A percentile compares a stretch with the other conserved stretches of the same genome.
phyloP scores from a whole-genome alignment of 2,329 filamentous ascomycete genomes.

The Colletotrichum sp. region DNA sequence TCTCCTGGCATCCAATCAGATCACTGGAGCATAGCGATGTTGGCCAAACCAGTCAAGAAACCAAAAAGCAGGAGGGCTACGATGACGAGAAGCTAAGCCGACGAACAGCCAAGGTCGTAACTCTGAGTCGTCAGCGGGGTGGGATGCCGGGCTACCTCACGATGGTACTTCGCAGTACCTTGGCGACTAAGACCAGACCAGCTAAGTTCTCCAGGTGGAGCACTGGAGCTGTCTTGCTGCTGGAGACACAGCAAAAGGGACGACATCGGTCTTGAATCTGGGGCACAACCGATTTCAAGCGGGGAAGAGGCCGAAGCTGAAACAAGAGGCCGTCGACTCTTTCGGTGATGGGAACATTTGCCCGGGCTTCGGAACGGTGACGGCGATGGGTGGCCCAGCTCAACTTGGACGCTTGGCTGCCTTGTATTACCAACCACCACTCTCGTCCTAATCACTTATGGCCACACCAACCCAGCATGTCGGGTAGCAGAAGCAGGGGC shows the following conservation, averaged over 20 bases:
- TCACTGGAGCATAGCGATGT: not conserved
- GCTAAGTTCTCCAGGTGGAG: conserved; percentile 16
- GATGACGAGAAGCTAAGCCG: not conserved
- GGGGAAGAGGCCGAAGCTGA: conserved; percentile 7
- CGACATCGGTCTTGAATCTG: conserved; percentile 5
- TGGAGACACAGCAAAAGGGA: conserved; percentile 8
- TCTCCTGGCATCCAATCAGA: not conserved
- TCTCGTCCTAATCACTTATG: not conserved
- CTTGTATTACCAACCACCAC: not conserved
- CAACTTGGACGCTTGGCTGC: not conserved
- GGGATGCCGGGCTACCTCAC: not conserved
- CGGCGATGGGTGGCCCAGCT: not conserved
- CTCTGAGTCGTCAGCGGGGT: conserved; percentile 10
- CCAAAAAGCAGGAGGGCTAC: conserved; percentile 3
- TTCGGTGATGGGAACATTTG: not conserved
- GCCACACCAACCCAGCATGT: not conserved
- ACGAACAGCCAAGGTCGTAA: conserved; percentile 6
- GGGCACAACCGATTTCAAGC: conserved; percentile 1
- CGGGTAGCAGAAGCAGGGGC: not conserved
- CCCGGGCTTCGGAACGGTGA: not conserved
- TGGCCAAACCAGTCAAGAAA: conserved; percentile 16
- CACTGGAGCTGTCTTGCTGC: not conserved
- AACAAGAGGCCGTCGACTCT: not conserved
- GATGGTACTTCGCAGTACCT: conserved; percentile 12
- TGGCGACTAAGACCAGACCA: not conserved